Evolutionary conservation across 2,329 filamentous ascomycete species (phyloP).

Genomic region (Fusarium verrucosum): DNA sequence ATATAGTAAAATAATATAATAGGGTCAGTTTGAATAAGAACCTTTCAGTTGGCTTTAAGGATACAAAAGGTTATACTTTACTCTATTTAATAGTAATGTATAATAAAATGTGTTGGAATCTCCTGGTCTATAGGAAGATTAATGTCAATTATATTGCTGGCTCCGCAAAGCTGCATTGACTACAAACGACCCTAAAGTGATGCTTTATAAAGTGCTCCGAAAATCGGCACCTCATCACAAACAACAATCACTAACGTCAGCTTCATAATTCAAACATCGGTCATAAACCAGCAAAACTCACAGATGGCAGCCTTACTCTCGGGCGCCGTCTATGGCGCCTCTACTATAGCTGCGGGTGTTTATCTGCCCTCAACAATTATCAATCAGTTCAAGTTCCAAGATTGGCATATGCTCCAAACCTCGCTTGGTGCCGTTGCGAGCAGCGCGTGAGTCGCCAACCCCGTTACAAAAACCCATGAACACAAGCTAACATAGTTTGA

Average conservation of each 20-base stretch:
- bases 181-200: background rate
- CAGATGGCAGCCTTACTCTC: conserved; percentile 53
- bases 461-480: accelerated
- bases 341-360: conserved; percentile 68
- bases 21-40: too few relatives aligned
- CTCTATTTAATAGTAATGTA: too few relatives aligned
- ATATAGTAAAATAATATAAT: too few relatives aligned
- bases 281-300: background rate
- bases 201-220: conserved; percentile 10
- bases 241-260: background rate
- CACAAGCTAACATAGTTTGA: background rate
- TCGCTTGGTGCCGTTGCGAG: conserved; percentile 70
- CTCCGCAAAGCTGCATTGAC: background rate
- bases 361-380: conserved; percentile 68
- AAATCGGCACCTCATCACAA: conserved; percentile 5
- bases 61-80: too few relatives aligned
- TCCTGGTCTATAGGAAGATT: background rate
- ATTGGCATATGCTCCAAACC: conserved; percentile 73
- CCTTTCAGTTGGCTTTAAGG: background rate
- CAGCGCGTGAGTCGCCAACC: conserved; percentile 62
- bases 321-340: conserved; percentile 69
- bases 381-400: conserved; percentile 66
- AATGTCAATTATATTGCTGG: background rate
- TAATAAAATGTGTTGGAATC: accelerated
- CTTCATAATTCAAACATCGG: background rate